phyloP scores from a whole-genome alignment of 192 early-diverging fungal species.

The Pilobolus umbonatus region DNA sequence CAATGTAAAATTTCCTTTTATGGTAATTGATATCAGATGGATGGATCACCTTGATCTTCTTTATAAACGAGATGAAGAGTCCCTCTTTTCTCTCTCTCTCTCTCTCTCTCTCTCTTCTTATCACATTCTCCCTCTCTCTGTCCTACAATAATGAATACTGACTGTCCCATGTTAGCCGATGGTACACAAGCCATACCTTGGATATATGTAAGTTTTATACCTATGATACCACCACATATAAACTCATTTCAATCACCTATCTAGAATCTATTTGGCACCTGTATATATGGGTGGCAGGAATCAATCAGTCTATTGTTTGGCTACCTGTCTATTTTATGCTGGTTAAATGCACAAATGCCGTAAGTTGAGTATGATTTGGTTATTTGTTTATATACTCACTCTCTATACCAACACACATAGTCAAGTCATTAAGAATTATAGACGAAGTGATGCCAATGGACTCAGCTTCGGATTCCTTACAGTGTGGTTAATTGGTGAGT shows the following conservation, averaged over 20 bases:
- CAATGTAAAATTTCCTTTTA: constrained; percentile 1
- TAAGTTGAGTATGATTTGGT: constrained; percentile 37
- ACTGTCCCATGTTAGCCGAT: constrained; percentile 3
- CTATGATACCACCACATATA: neutral
- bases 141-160: constrained; percentile 1
- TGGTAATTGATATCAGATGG: too few species aligned
- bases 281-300: constrained; percentile 41
- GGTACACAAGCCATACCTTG: constrained; percentile 10
- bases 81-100: neutral
- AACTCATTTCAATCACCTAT: neutral
- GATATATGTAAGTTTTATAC: constrained; percentile 9
- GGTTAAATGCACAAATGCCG: constrained; percentile 72
- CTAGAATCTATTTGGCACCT: constrained; percentile 43
- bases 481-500: constrained; percentile 56
- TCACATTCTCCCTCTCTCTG: neutral
- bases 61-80: too few species aligned
- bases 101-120: constrained; percentile 5
- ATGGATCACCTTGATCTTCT: too few species aligned
- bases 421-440: constrained; percentile 51
- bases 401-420: constrained; percentile 23
- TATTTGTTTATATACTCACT: neutral
- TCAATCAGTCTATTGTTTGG: constrained; percentile 40
- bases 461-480: constrained; percentile 52
- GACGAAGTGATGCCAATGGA: constrained; percentile 38
- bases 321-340: constrained; percentile 57